These are phyloP conservation scores for Verticillium zaregamsianum DNA, from an alignment of 2,329 filamentous ascomycete species.

Conservation along the genomic window DNA sequence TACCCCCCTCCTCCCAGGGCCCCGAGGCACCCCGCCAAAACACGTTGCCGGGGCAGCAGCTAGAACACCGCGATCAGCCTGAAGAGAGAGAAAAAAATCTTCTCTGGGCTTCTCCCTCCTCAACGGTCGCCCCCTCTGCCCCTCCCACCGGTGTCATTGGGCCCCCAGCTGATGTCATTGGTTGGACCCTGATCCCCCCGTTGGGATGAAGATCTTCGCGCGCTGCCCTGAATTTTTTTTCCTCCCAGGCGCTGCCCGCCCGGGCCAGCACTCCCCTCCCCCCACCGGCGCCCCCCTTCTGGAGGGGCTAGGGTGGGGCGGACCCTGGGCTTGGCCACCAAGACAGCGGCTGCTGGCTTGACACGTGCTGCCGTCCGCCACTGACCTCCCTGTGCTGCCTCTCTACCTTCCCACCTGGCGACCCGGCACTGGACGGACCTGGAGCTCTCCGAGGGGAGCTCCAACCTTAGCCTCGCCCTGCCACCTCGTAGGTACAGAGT, in stretches of 20 bases:
- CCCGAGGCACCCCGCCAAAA: not conserved
- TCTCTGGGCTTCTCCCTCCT: not conserved
- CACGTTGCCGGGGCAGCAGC: not conserved
- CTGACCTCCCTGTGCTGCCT: not conserved
- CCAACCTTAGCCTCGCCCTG: not conserved
- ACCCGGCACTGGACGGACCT: not conserved
- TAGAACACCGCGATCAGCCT: not conserved
- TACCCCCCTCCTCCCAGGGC: not conserved
- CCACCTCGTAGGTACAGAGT: not conserved
- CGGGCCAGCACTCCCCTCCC: not conserved
- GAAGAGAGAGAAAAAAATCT: not conserved
- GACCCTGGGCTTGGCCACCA: not conserved
- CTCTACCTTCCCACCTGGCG: not conserved
- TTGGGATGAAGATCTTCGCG: not conserved
- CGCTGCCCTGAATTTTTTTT: not conserved
- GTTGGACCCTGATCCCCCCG: conserved; percentile 1
- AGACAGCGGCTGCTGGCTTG: not conserved
- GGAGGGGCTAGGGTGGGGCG: not conserved
- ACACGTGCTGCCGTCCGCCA: not conserved
- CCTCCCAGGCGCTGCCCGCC: not conserved
- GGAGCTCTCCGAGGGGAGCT: not conserved
- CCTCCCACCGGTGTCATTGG: not conserved
- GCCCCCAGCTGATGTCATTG: conserved; percentile 1
- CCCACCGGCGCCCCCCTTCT: not conserved
- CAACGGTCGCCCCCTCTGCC: not conserved